Base-by-base conservation (phyloP, 352 stramenopile genomes). In the Globisporangium carolinianum region DNA sequence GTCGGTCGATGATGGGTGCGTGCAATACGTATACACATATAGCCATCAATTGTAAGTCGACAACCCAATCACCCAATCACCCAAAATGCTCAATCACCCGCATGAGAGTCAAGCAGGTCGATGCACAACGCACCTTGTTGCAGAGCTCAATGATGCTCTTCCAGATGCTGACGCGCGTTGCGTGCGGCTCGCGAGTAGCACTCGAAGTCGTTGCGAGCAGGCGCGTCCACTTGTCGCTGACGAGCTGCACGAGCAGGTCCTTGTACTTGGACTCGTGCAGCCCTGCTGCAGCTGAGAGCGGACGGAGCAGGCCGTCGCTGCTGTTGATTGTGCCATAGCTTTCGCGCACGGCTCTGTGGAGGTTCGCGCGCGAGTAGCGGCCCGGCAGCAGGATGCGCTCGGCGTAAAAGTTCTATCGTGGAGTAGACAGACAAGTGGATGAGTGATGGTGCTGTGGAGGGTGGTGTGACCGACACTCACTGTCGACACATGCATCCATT, bases 141-240 rank as follows among this genome's bases (percentile, higher is more conserved):
- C 81, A 91, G 15, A 89, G 61, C 4, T 79, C 71, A 37, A 91
- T 72, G 12, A 91, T 69, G 10, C 72, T 69, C 46, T 85, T 83
- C 80, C 80, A 91, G 6, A 87, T 69, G 6, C 60, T 39, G 49
- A 89, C 77, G 14, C 80, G 80, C 3, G 24, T 32, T 32, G 24
- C 1, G 24, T 32, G 24, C 24, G 24, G 24, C 24, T 32, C 24
- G 24, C 24, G 24, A 32, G 24, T 32, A 32, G 24, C 24, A 32
- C 24, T 32, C 24, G 24, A 32, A 32, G 24, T 32, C 24, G 24
- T 32, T 32, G 24, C 24, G 24, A 32, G 24, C 24, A 32, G 24
- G 24, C 24, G 24, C 24, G 24, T 32, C 24, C 24, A 32, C 24
- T 32, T 32, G 45, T 62, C 63, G 68, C 53, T 83, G 39, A 43